Evolutionary conservation across 1,284 basidiomycete genomes (phyloP).

Genomic region (Exobasidium cylindrosporum): DNA sequence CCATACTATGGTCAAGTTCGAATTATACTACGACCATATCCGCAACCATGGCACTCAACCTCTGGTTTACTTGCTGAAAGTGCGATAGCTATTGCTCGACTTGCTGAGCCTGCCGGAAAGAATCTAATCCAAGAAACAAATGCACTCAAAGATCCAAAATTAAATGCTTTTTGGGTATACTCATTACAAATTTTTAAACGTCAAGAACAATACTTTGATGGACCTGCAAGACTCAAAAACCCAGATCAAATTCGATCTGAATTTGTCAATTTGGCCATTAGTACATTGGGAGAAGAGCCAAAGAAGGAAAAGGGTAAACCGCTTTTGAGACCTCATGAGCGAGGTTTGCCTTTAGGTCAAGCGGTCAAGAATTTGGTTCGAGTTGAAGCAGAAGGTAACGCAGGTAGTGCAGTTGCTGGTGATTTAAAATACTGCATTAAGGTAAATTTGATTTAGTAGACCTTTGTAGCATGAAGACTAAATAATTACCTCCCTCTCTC

Average conservation of each 20-base stretch:
- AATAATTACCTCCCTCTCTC: not conserved
- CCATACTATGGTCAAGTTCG: conserved; percentile 73
- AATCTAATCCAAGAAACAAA: conserved; percentile 1
- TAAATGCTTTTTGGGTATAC: conserved; percentile 58
- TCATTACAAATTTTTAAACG: conserved; percentile 68
- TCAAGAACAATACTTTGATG: conserved; percentile 76
- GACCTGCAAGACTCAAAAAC: conserved; percentile 68
- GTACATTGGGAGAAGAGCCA: conserved; percentile 57
- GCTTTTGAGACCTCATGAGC: conserved; percentile 59
- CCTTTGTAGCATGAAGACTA: conserved; percentile 11
- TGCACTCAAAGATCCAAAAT: conserved; percentile 13
- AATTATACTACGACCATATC: conserved; percentile 73
- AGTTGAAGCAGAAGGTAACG: conserved; percentile 68
- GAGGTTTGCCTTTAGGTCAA: conserved; percentile 48
- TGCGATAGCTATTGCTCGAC: conserved; percentile 12
- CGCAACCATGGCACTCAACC: conserved; percentile 62
- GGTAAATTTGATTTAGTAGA: conserved; percentile 9
- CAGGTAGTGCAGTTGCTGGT: conserved; percentile 72
- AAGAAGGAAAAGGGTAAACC: conserved; percentile 50
- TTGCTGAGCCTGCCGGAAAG: conserved; percentile 11
- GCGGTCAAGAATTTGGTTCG: conserved; percentile 66
- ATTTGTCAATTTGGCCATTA: conserved; percentile 64
- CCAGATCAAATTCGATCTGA: conserved; percentile 58
- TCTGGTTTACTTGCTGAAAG: conserved; percentile 3
- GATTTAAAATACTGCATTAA: conserved; percentile 73